Evolutionary conservation across 495 filamentous ascomycete species (phyloP).

Genomic region (Hypoxylon lienhwacheense): DNA sequence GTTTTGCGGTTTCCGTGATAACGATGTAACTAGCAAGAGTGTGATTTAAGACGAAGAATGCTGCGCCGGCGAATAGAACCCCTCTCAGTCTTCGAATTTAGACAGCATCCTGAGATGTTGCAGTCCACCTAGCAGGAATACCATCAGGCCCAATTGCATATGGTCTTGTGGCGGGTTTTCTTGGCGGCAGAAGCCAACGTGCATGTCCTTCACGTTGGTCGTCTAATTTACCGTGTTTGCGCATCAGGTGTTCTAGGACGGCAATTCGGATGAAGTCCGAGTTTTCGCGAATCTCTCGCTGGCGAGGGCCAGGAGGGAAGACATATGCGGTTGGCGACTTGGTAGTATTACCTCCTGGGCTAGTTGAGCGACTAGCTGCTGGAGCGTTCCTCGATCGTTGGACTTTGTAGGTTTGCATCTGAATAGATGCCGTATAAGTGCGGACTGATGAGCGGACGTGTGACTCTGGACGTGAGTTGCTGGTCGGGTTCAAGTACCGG

Average conservation of each 20-base stretch:
- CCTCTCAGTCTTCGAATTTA: background rate
- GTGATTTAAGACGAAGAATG: background rate
- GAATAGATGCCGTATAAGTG: conserved; percentile 73
- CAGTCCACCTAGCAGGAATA: conserved; percentile 56
- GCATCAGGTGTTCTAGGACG: conserved; percentile 97
- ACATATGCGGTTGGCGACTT: conserved; percentile 42
- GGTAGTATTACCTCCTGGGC: conserved; percentile 39
- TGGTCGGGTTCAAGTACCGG: conserved; percentile 87
- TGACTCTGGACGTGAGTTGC: conserved; percentile 63
- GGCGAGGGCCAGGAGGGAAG: conserved; percentile 58
- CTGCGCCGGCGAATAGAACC: background rate
- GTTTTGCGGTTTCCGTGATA: conserved; percentile 7
- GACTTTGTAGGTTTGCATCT: conserved; percentile 80
- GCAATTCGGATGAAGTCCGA: conserved; percentile 91
- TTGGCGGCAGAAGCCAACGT: conserved; percentile 82
- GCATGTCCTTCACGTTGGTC: conserved; percentile 81
- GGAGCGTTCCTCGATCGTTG: conserved; percentile 48
- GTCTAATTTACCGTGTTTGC: conserved; percentile 84
- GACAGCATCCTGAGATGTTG: conserved; percentile 32
- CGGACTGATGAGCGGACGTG: conserved; percentile 27
- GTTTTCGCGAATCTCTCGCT: conserved; percentile 90
- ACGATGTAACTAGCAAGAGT: background rate
- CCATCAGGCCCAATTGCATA: conserved; percentile 56
- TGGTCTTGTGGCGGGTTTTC: conserved; percentile 59
- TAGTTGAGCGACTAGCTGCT: conserved; percentile 41